A percentile compares a stretch with the other conserved stretches of the same genome.
Conservation (phyloP, 2,329 filamentous ascomycete genomes). For the Fusarium marasasianum region DNA sequence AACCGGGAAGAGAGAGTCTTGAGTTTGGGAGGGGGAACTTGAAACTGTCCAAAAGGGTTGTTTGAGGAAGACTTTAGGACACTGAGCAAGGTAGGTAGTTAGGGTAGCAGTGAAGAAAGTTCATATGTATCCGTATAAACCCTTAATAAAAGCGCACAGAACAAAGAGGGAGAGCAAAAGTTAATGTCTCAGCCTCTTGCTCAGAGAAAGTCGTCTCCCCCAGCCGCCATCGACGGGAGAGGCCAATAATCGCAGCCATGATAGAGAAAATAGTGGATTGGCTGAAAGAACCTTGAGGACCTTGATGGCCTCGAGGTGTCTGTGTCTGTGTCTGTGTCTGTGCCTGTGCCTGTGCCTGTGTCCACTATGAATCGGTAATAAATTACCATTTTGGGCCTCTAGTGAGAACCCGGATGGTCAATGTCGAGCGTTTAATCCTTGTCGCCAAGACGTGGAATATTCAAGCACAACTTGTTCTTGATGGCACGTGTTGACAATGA, state of each 20-base stretch:
- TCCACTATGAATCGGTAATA: constrained; percentile 18
- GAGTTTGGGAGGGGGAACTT: background rate
- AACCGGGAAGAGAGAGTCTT: background rate
- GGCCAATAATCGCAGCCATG: constrained; percentile 8
- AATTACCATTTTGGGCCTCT: constrained; percentile 25
- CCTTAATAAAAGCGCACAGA: background rate
- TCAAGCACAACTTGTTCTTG: constrained; percentile 7
- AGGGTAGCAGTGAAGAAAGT: background rate
- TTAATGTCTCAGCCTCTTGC: constrained; percentile 33
- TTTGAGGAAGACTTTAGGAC: background rate
- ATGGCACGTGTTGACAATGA: constrained; percentile 9
- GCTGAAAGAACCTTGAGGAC: constrained; percentile 38
- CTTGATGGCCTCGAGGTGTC: constrained; percentile 13
- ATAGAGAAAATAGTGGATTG: constrained; percentile 22
- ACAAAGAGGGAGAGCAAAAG: constrained; percentile 2
- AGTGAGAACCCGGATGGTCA: constrained; percentile 38
- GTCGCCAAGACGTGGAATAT: constrained; percentile 24
- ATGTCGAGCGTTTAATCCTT: constrained; percentile 18
- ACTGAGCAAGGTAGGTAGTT: background rate
- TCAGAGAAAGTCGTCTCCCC: constrained; percentile 1
- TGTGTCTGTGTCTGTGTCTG: background rate
- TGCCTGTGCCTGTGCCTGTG: background rate
- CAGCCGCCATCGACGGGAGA: background rate
- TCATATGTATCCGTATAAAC: background rate
- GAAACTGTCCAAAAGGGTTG: constrained; percentile 20